Percentiles rank a stretch among this genome's conserved stretches.
phyloP scores from a whole-genome alignment of 176 grass and related monocot species.

The Avena atlantica region DNA sequence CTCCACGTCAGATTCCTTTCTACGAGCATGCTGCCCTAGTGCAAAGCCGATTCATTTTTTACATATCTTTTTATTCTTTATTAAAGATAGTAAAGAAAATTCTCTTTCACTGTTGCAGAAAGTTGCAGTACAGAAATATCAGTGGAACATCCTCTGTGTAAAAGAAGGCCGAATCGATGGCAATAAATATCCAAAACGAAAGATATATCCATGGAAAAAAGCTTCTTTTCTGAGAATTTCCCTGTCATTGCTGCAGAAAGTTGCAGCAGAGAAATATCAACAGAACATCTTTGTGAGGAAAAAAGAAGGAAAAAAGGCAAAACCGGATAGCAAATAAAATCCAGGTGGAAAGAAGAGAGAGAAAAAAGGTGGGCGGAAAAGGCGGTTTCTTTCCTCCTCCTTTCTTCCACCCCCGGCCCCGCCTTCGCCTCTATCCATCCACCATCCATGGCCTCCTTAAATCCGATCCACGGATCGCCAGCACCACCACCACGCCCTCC shows the following conservation, averaged over 20 bases:
- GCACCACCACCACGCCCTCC: not conserved
- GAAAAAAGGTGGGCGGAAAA: not conserved
- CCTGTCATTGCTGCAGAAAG: not conserved
- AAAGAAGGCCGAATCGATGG: no score
- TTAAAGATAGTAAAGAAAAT: no score
- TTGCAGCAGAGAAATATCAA: not conserved
- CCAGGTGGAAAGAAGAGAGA: not conserved
- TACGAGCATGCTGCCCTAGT: not conserved
- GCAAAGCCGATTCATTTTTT: not conserved
- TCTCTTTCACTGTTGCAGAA: no score
- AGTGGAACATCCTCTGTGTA: no score
- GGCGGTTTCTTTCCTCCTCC: not conserved
- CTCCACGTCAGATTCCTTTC: slow-evolving; percentile 50
- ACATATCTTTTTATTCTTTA: no score
- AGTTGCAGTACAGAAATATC: no score
- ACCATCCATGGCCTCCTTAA: slow-evolving; percentile 6
- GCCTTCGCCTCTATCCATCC: not conserved
- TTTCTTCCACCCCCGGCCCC: slow-evolving; percentile 7
- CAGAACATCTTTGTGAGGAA: no score
- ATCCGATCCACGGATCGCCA: not conserved
- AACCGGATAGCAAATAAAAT: not conserved
- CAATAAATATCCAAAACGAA: no score
- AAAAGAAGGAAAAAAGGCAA: no score
- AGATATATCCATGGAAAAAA: no score
- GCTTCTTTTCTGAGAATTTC: not conserved